Evolutionary conservation across 208 protist species (phyloP).

Genomic region (Herpetomonas samuelpessoai): DNA sequence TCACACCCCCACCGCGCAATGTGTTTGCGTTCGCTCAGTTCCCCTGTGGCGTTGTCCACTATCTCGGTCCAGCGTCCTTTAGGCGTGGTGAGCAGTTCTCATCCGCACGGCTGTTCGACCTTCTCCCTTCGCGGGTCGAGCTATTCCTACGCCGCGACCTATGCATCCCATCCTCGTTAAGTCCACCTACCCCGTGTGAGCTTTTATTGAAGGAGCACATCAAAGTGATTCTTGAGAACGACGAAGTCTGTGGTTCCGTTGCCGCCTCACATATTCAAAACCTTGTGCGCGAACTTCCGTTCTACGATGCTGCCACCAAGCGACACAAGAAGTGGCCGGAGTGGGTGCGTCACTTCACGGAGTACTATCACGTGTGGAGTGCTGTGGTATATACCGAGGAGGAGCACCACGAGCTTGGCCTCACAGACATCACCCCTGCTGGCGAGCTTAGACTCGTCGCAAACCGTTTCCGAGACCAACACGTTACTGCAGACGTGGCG

Average conservation of each 20-base stretch:
- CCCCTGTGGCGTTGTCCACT: conserved; percentile 34
- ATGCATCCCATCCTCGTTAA: conserved; percentile 14
- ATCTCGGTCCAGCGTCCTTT: conserved; percentile 23
- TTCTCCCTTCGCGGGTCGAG: conserved; percentile 26
- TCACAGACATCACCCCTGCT: conserved; percentile 43
- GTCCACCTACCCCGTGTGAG: conserved; percentile 42
- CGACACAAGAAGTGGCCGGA: conserved; percentile 60
- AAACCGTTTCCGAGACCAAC: conserved; percentile 26
- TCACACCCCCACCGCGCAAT: conserved; percentile 3
- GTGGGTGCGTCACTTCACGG: conserved; percentile 37
- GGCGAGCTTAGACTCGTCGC: conserved; percentile 57
- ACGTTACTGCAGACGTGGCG: conserved; percentile 28
- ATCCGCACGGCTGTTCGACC: conserved; percentile 42
- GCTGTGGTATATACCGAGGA: conserved; percentile 33
- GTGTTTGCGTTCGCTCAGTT: conserved; percentile 16
- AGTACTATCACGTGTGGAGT: conserved; percentile 44
- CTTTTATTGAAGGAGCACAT: conserved; percentile 73
- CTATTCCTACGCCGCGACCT: conserved; percentile 35
- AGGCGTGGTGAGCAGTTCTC: conserved; percentile 9
- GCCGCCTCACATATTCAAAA: conserved; percentile 69
- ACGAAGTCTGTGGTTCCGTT: conserved; percentile 67
- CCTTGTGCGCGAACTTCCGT: conserved; percentile 60
- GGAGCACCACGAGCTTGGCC: conserved; percentile 29
- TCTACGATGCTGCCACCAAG: conserved; percentile 42
- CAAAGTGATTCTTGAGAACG: conserved; percentile 57